phyloP scores from a whole-genome alignment of 768 basidiomycete genomes.

The Rubroboletus satanas region DNA sequence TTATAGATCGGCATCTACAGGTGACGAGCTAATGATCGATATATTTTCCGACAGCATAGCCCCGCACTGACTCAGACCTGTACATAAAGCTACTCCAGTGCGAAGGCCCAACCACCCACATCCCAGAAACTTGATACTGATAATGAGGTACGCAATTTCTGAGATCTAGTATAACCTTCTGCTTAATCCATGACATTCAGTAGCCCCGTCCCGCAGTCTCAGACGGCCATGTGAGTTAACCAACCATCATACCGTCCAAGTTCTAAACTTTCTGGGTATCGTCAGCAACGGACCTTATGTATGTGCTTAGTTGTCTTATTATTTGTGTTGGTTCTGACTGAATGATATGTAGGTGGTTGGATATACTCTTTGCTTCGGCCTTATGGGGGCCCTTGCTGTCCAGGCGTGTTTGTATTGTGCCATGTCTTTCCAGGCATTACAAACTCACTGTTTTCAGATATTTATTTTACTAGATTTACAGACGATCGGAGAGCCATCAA shows the following conservation, averaged over 20 bases:
- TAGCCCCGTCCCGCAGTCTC: too few species aligned
- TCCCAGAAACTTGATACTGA: too few species aligned
- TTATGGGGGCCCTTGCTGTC: constrained; percentile 15
- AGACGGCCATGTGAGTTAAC: neutral
- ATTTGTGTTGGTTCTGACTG: neutral
- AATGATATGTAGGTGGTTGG: constrained; percentile 8
- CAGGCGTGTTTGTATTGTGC: constrained; percentile 10
- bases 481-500: too few species aligned
- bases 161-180: too few species aligned
- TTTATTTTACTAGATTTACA: too few species aligned
- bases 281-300: constrained; percentile 12
- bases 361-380: constrained; percentile 9
- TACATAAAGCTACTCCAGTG: neutral
- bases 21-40: too few species aligned
- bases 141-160: neutral
- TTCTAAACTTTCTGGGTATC: neutral
- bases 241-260: too few species aligned
- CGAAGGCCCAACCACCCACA: neutral
- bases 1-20: too few species aligned
- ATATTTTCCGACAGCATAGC: too few species aligned
- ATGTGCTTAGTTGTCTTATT: neutral
- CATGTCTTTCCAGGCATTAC: too few species aligned
- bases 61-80: neutral
- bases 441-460: too few species aligned
- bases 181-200: too few species aligned